phyloP scores from a whole-genome alignment of 495 filamentous ascomycete genomes.

The Aspergillus carlsbadensis region DNA sequence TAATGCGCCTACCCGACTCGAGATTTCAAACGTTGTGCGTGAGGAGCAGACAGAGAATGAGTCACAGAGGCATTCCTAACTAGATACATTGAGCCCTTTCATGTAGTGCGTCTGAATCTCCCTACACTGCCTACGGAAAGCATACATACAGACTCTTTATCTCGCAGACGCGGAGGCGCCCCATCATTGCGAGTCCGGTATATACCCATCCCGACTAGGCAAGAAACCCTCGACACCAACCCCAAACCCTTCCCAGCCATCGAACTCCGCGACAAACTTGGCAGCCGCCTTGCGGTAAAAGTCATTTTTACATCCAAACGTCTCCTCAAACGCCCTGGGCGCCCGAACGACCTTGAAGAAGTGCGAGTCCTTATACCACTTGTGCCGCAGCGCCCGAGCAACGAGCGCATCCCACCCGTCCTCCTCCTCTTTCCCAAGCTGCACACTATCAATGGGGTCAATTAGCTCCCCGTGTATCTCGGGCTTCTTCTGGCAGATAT shows the following conservation, averaged over 20 bases:
- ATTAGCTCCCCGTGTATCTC: slow-evolving; percentile 51
- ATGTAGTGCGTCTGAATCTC: too few species aligned
- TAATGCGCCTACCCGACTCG: too few species aligned
- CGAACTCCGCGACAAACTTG: slow-evolving; percentile 69
- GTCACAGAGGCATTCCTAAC: too few species aligned
- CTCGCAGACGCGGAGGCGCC: too few species aligned
- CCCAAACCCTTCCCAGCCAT: slow-evolving; percentile 51
- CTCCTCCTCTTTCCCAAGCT: too few species aligned
- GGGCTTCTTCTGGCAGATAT: slow-evolving; percentile 59
- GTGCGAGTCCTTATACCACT: slow-evolving; percentile 61
- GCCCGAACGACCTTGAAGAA: slow-evolving; percentile 64
- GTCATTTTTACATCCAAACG: slow-evolving; percentile 67
- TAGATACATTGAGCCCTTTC: too few species aligned
- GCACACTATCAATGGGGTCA: slow-evolving; percentile 48
- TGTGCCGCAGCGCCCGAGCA: slow-evolving; percentile 54
- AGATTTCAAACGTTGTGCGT: too few species aligned
- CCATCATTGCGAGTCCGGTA: too few species aligned
- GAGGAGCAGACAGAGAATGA: not conserved
- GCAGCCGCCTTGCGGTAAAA: slow-evolving; percentile 71
- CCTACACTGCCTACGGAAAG: too few species aligned
- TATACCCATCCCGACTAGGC: slow-evolving; percentile 9
- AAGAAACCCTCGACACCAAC: slow-evolving; percentile 7
- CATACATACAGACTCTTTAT: too few species aligned
- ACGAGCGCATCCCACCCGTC: slow-evolving; percentile 65
- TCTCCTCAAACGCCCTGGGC: slow-evolving; percentile 62